Conservation (phyloP, 768 basidiomycete genomes). For the Calocybe indica region DNA sequence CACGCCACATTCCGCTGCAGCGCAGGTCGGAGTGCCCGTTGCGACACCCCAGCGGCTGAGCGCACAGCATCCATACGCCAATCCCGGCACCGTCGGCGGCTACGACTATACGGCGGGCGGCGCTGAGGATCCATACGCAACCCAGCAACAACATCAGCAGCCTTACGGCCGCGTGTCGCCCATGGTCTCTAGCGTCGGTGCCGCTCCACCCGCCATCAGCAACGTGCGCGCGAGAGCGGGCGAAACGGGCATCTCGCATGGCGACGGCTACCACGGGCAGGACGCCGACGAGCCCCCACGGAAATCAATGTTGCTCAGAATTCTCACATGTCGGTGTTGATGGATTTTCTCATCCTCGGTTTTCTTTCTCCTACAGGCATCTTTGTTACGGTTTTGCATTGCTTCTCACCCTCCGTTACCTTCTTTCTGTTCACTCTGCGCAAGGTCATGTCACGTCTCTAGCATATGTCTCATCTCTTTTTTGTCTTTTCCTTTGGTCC, state of each 20-base stretch:
- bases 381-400: slow-evolving; percentile 14
- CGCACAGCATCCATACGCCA: slow-evolving; percentile 69
- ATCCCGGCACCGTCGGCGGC: slow-evolving; percentile 38
- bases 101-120: slow-evolving; percentile 48
- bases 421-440: slow-evolving; percentile 16
- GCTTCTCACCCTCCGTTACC: slow-evolving; percentile 6
- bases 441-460: slow-evolving; percentile 15
- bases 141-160: slow-evolving; percentile 31
- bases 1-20: slow-evolving; percentile 70
- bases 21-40: slow-evolving; percentile 69
- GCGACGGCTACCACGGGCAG: slow-evolving; percentile 52
- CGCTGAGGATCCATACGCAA: slow-evolving; percentile 53
- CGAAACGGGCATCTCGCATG: slow-evolving; percentile 60
- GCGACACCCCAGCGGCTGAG: slow-evolving; percentile 45
- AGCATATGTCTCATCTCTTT: slow-evolving; percentile 24
- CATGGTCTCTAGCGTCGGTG: slow-evolving; percentile 68
- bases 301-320: slow-evolving; percentile 53
- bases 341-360: slow-evolving; percentile 23
- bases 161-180: slow-evolving; percentile 73
- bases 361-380: slow-evolving; percentile 14
- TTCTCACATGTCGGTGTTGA: slow-evolving; percentile 78
- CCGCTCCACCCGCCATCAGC: slow-evolving; percentile 68
- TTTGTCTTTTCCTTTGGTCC: slow-evolving; percentile 22
- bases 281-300: slow-evolving; percentile 47
- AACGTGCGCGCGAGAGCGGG: slow-evolving; percentile 66